Evolutionary conservation across 164 flowering plant genomes (phyloP).

Genomic region (Protea cynaroides): DNA sequence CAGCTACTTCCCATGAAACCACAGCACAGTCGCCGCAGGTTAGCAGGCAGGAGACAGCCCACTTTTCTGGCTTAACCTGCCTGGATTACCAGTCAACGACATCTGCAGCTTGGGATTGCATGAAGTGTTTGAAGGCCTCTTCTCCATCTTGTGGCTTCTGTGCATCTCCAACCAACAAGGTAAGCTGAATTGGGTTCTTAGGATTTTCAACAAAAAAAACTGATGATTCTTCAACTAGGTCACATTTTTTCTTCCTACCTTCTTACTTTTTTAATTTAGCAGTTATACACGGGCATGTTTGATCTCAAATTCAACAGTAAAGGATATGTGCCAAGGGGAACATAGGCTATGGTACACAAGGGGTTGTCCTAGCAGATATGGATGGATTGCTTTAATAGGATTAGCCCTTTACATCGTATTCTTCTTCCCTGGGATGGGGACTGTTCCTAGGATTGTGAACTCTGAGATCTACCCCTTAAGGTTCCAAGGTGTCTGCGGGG

Average conservation of each 20-base stretch:
- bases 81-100: slow-evolving; percentile 31
- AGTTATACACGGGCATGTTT: slow-evolving; percentile 53
- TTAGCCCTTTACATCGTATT: slow-evolving; percentile 54
- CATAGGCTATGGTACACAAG: slow-evolving; percentile 47
- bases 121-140: slow-evolving; percentile 51
- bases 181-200: no score
- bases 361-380: slow-evolving; percentile 58
- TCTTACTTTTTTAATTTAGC: slow-evolving; percentile 17
- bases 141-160: slow-evolving; percentile 59
- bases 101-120: slow-evolving; percentile 43
- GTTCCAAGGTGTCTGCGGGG: slow-evolving; percentile 55
- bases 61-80: slow-evolving; percentile 31
- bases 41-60: slow-evolving; percentile 24
- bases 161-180: slow-evolving; percentile 41
- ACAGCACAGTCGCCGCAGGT: slow-evolving; percentile 42
- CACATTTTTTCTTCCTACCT: background rate
- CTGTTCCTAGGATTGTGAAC: slow-evolving; percentile 68
- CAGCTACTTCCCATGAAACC: slow-evolving; percentile 46
- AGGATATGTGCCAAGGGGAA: slow-evolving; percentile 28
- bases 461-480: slow-evolving; percentile 71
- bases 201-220: background rate
- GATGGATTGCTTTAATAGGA: slow-evolving; percentile 52
- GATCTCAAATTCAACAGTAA: slow-evolving; percentile 28
- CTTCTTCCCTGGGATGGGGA: slow-evolving; percentile 78
- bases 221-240: background rate